Percentiles rank a stretch among this genome's conserved stretches.
phyloP scores from a whole-genome alignment of 331 rosid species.

The Cydonia oblonga region DNA sequence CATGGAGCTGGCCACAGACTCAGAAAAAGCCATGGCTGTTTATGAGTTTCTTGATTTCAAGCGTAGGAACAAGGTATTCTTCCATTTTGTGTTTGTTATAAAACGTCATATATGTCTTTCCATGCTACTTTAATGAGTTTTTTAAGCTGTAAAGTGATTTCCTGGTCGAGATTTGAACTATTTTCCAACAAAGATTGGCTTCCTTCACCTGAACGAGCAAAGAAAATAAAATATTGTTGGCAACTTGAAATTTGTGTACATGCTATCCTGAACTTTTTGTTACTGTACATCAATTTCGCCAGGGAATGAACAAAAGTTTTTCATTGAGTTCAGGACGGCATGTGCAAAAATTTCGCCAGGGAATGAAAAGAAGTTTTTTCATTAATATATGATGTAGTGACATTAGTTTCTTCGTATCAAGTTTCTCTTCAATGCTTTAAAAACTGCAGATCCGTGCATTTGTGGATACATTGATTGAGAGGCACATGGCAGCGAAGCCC shows the following conservation, averaged over 20 bases:
- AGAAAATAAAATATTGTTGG: not conserved
- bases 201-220: not conserved
- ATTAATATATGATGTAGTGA: not conserved
- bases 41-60: conserved; percentile 83
- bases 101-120: not conserved
- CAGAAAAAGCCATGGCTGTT: conserved; percentile 76
- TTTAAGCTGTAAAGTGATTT: conserved; percentile 3
- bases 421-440: conserved; percentile 19
- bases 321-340: not conserved
- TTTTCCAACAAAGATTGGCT: not conserved
- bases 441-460: conserved; percentile 82
- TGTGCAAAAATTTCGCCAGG: not conserved
- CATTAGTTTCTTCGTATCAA: conserved; percentile 1
- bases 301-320: not conserved
- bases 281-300: not conserved
- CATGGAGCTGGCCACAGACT: conserved; percentile 90
- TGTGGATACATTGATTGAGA: conserved; percentile 83
- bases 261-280: not conserved
- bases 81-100: conserved; percentile 4
- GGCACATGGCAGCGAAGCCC: conserved; percentile 57
- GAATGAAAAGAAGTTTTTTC: not conserved
- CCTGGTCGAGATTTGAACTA: conserved; percentile 5
- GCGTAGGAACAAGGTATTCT: conserved; percentile 82
- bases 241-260: not conserved
- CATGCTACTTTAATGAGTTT: not conserved